phyloP scores from a whole-genome alignment of 176 grass and related monocot species.

The Aechmea fasciata region DNA sequence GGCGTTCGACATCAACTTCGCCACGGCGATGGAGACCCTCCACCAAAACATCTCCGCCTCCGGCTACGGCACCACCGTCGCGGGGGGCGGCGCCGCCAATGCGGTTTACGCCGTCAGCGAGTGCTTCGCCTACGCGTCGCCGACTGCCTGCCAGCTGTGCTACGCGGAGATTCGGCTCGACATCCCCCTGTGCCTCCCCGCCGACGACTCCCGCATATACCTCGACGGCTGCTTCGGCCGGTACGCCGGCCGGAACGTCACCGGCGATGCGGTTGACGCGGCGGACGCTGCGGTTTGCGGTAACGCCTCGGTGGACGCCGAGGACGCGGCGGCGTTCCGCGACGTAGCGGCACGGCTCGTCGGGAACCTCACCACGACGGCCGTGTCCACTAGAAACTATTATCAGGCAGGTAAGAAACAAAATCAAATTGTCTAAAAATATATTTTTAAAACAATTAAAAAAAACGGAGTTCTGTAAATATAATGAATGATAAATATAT shows the following conservation, averaged over 20 bases:
- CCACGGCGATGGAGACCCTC: conserved; percentile 42
- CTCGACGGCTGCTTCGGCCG: conserved; percentile 82
- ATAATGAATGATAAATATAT: too few species aligned
- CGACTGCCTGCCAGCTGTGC: conserved; percentile 62
- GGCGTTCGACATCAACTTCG: conserved; percentile 61
- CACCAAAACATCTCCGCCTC: conserved; percentile 51
- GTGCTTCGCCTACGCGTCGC: conserved; percentile 65
- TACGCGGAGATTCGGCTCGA: conserved; percentile 62
- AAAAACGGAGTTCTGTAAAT: too few species aligned
- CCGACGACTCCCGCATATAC: conserved; percentile 39
- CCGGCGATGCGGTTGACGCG: conserved; percentile 26
- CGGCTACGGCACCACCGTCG: conserved; percentile 38
- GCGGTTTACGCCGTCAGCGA: conserved; percentile 49
- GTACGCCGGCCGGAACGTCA: conserved; percentile 36
- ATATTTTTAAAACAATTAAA: too few species aligned
- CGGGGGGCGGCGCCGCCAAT: conserved; percentile 9
- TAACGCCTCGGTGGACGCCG: conserved; percentile 19
- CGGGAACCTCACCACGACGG: conserved; percentile 36
- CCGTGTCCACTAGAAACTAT: conserved; percentile 17
- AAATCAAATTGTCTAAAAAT: background rate
- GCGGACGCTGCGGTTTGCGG: conserved; percentile 41
- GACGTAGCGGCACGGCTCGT: conserved; percentile 17
- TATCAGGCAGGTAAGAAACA: conserved; percentile 9
- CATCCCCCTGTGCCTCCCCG: conserved; percentile 61
- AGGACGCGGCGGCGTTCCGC: conserved; percentile 2